Evolutionary conservation across 805 yeast genomes (phyloP).

Genomic region (Candida multigemmis): DNA sequence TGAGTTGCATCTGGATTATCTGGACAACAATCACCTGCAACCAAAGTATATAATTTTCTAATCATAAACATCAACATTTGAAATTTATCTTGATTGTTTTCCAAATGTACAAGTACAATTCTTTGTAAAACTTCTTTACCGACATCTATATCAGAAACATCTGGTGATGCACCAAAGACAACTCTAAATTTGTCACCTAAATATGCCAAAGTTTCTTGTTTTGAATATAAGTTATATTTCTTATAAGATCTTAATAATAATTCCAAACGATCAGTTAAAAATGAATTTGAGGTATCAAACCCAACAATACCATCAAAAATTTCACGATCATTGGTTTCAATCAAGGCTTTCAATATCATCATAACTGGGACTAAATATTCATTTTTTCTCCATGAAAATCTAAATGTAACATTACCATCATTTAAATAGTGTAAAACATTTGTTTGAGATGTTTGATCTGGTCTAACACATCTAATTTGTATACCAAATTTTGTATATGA

Average conservation of each 20-base stretch:
- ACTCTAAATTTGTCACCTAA: conserved; percentile 94
- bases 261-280: conserved; percentile 96
- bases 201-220: conserved; percentile 85
- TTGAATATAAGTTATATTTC: conserved; percentile 72
- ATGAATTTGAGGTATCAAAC: conserved; percentile 75
- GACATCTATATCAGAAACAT: conserved; percentile 80
- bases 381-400: conserved; percentile 95
- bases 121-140: conserved; percentile 77
- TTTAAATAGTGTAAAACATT: conserved; percentile 92
- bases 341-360: conserved; percentile 84
- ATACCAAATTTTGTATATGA: conserved; percentile 84
- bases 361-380: conserved; percentile 90
- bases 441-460: conserved; percentile 96
- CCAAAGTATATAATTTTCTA: conserved; percentile 87
- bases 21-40: conserved; percentile 93
- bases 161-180: conserved; percentile 83
- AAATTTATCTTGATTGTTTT: conserved; percentile 69
- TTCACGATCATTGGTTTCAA: conserved; percentile 88
- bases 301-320: conserved; percentile 96
- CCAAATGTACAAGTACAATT: conserved; percentile 84
- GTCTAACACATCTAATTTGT: conserved; percentile 88
- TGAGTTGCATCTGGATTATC: conserved; percentile 99
- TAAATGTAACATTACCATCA: conserved; percentile 93
- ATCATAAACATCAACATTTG: conserved; percentile 87
- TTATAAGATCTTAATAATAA: conserved; percentile 73